These are phyloP conservation scores for Aspergillus ochraceus DNA, from an alignment of 2,329 filamentous ascomycete genomes.

Conservation along the genomic window DNA sequence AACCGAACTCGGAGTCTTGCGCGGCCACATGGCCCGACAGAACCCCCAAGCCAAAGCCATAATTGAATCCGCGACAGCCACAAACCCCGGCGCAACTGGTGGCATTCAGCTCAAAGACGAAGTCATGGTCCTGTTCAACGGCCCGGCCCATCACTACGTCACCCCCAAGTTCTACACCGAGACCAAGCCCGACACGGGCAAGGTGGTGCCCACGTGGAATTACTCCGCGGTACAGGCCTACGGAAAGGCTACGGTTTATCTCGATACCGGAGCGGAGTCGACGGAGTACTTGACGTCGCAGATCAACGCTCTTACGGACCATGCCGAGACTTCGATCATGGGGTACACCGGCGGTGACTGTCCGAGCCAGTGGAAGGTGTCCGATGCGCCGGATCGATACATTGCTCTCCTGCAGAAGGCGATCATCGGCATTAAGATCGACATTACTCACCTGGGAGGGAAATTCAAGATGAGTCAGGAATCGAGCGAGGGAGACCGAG, in stretches of 20 bases:
- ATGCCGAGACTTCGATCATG: constrained; percentile 59
- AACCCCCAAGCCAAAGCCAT: constrained; percentile 67
- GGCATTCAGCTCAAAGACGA: constrained; percentile 46
- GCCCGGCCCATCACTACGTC: constrained; percentile 61
- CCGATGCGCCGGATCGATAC: constrained; percentile 60
- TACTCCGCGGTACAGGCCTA: constrained; percentile 67
- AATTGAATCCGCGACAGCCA: constrained; percentile 46
- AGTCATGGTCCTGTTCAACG: constrained; percentile 64
- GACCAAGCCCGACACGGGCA: constrained; percentile 64
- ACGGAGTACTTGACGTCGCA: constrained; percentile 51
- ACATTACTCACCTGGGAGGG: constrained; percentile 56
- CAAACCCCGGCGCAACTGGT: neutral
- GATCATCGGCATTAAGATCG: constrained; percentile 63
- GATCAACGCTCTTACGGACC: constrained; percentile 42
- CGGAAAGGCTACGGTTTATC: constrained; percentile 56
- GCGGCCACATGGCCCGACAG: constrained; percentile 62
- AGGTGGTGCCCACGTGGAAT: constrained; percentile 72
- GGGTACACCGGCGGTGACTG: constrained; percentile 56
- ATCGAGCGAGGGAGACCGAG: constrained; percentile 1
- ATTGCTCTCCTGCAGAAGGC: constrained; percentile 58
- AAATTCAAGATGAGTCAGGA: constrained; percentile 37
- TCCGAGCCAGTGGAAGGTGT: constrained; percentile 54
- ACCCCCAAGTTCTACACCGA: constrained; percentile 68
- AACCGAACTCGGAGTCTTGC: constrained; percentile 39
- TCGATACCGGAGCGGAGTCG: constrained; percentile 51